Conservation (phyloP, 176 grass and related monocot genomes). For the Zea luxurians region DNA sequence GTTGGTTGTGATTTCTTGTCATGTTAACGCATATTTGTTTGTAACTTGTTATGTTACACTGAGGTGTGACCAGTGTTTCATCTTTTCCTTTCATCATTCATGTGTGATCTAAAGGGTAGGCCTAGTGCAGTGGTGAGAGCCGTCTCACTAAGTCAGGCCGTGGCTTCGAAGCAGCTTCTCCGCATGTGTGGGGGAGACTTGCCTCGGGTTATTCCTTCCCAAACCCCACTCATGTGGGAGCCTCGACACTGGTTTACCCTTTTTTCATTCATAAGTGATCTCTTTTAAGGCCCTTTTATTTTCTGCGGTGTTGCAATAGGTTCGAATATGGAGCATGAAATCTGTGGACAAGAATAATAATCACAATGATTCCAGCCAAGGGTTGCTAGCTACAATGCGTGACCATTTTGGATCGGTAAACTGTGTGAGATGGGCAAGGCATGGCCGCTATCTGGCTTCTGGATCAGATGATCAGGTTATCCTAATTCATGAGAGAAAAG, state of each 20-base stretch:
- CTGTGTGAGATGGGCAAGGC: conserved; percentile 94
- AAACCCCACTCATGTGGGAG: too few species aligned
- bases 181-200: too few species aligned
- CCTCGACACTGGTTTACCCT: not conserved
- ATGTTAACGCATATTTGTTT: not conserved
- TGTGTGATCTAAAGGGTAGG: not conserved
- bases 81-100: not conserved
- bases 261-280: not conserved
- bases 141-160: too few species aligned
- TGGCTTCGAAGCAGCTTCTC: too few species aligned
- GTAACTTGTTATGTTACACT: not conserved
- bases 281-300: conserved; percentile 8
- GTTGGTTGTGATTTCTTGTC: not conserved
- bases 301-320: conserved; percentile 41
- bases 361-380: conserved; percentile 58
- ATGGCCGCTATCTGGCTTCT: conserved; percentile 86
- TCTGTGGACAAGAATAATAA: conserved; percentile 54
- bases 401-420: conserved; percentile 99
- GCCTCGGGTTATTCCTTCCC: too few species aligned
- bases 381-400: conserved; percentile 71
- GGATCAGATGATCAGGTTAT: conserved; percentile 99
- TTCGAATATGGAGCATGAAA: conserved; percentile 99
- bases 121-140: too few species aligned
- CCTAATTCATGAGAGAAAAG: conserved; percentile 88
- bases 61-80: not conserved